Percentiles rank a stretch among this genome's conserved stretches.
Evolutionary conservation across 768 basidiomycete species (phyloP).

Genomic region (Psilocybe subaeruginosa): DNA sequence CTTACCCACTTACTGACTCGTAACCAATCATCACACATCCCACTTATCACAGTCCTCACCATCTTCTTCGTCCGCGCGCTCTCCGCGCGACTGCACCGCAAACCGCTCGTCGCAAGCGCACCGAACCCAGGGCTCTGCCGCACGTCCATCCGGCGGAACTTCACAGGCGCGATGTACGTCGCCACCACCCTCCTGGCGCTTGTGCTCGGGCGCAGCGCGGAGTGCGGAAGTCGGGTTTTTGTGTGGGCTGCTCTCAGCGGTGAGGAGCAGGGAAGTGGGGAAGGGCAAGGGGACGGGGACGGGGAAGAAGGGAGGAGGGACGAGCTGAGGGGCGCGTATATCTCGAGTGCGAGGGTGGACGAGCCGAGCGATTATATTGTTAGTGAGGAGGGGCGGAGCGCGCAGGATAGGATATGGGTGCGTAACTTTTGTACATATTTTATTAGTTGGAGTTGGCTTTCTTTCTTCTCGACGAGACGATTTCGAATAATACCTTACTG

Average conservation of each 20-base stretch:
- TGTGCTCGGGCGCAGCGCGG: constrained; percentile 35
- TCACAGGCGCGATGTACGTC: constrained; percentile 21
- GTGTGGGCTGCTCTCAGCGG: constrained; percentile 36
- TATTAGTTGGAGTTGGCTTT: no score
- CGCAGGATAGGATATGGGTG: constrained; percentile 36
- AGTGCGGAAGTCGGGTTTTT: constrained; percentile 36
- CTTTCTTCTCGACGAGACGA: no score
- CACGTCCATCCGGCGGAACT: constrained; percentile 35
- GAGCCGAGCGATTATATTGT: constrained; percentile 39
- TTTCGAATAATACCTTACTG: no score
- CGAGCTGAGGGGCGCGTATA: constrained; percentile 33
- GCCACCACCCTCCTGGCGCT: constrained; percentile 26
- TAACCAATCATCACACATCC: no score
- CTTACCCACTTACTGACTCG: not conserved
- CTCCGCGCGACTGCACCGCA: constrained; percentile 21
- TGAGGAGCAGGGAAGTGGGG: constrained; percentile 17
- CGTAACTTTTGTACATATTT: no score
- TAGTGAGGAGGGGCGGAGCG: constrained; percentile 30
- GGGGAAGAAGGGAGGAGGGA: constrained; percentile 20
- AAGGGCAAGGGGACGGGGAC: constrained; percentile 32
- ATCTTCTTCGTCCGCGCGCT: constrained; percentile 42
- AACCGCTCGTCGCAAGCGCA: constrained; percentile 28
- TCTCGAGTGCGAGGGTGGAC: constrained; percentile 20
- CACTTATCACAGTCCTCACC: constrained; percentile 36
- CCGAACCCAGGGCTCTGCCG: constrained; percentile 47